These are phyloP conservation scores for Ophiocordyceps sinensis DNA, from an alignment of 2,329 filamentous ascomycete genomes.

Conservation along the genomic window DNA sequence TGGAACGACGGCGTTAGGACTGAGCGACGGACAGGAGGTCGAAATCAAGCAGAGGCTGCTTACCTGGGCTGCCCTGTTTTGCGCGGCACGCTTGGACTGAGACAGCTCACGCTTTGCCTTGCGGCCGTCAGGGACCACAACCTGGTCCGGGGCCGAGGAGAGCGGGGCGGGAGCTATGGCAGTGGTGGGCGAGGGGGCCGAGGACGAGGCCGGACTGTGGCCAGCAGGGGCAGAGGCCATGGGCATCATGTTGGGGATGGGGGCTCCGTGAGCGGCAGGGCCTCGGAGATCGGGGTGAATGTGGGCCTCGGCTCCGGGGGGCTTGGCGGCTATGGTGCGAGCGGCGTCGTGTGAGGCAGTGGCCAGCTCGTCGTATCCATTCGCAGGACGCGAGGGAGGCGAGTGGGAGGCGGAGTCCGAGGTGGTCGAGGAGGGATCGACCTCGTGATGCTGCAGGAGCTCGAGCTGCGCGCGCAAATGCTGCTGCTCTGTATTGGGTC, in stretches of 20 bases:
- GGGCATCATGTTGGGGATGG: conserved; percentile 23
- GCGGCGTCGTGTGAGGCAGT: conserved; percentile 19
- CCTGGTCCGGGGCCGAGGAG: conserved; percentile 10
- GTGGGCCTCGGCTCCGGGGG: conserved; percentile 26
- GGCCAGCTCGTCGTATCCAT: conserved; percentile 30
- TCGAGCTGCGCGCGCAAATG: conserved; percentile 29
- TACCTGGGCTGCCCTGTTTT: conserved; percentile 95
- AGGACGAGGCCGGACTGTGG: conserved; percentile 15
- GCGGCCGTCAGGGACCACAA: conserved; percentile 35
- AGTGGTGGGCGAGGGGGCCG: conserved; percentile 11
- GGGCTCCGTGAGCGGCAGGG: conserved; percentile 9
- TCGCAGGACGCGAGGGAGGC: conserved; percentile 18
- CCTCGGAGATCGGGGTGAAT: conserved; percentile 35
- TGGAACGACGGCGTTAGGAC: conserved; percentile 21
- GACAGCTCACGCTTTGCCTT: conserved; percentile 86
- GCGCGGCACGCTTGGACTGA: conserved; percentile 88
- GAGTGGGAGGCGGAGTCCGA: conserved; percentile 14
- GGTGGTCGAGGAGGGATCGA: conserved; percentile 14
- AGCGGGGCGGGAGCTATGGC: conserved; percentile 18
- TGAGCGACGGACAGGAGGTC: neutral
- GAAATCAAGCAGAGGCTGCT: neutral
- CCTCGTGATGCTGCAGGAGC: conserved; percentile 26
- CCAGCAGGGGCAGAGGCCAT: conserved; percentile 17
- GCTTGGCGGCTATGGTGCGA: conserved; percentile 18
- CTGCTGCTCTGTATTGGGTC: conserved; percentile 21